These are phyloP conservation scores for Colletotrichum cordylinicola DNA, from an alignment of 2,329 filamentous ascomycete species.

Conservation along the genomic window DNA sequence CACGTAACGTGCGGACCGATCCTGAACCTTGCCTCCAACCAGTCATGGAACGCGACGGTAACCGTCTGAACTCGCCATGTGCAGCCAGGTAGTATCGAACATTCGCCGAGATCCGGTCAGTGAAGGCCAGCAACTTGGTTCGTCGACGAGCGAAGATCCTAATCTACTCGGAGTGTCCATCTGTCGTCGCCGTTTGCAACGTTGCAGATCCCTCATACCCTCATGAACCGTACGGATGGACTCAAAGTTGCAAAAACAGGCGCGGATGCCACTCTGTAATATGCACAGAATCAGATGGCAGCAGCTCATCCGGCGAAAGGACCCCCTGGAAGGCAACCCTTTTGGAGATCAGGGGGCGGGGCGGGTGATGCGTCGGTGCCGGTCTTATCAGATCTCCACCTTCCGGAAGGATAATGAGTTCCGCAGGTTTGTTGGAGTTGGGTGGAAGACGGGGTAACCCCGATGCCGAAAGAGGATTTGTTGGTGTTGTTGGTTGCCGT, in stretches of 20 bases:
- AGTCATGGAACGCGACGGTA: neutral
- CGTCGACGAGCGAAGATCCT: neutral
- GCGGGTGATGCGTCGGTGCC: neutral
- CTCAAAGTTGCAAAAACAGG: neutral
- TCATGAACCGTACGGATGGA: neutral
- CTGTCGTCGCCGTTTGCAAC: neutral
- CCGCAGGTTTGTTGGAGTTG: neutral
- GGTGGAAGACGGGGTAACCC: neutral
- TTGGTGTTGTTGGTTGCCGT: neutral
- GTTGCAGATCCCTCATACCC: constrained; percentile 4
- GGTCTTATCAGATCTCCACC: neutral
- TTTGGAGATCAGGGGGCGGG: neutral
- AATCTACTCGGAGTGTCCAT: neutral
- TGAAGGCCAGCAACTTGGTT: neutral
- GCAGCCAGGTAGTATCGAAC: neutral
- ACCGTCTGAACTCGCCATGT: neutral
- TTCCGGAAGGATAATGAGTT: neutral
- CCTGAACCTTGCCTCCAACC: neutral
- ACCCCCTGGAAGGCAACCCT: neutral
- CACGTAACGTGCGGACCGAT: neutral
- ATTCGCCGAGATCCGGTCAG: neutral
- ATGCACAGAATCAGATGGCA: constrained; percentile 18
- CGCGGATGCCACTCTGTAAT: neutral
- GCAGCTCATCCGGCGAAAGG: neutral
- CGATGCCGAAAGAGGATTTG: neutral